Evolutionary conservation across 2,329 filamentous ascomycete genomes (phyloP), one percentile per base, ranked within the genome.

Genomic region (Monilinia laxa): DNA sequence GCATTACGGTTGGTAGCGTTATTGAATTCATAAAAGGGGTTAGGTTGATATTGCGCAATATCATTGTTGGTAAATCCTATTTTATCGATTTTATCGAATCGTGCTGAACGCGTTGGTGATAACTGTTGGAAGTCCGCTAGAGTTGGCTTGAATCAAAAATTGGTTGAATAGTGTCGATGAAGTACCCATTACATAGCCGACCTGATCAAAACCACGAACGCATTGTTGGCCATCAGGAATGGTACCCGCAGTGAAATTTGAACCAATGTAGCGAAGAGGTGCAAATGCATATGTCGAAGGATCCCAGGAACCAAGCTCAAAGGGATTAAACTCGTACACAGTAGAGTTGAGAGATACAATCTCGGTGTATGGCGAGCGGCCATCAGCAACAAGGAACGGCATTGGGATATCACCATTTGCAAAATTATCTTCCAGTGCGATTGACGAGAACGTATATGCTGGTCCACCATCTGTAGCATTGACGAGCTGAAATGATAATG

Each of bases 131-230:
- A 84, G 75, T 35, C 79, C 77, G 28, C 78, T 77, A 12, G 76
- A 77, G 70, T 91, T 84, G 65, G 94, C 80, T 14, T 86, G 79
- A 3, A 93, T 81, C 23, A 96, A 79, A 73, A 91, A 85, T 73
- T 87, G 82, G 79, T 96, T 97, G 83, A 97, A 97, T 2, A 97
- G 82, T 0, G 90, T 90, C 1, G 89, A 92, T 28, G 89, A 92
- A 0, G 93, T 96, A 62, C 93, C 93, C 86, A 96, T 92, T 35
- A 96, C 81, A 75, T 86, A 97, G 9, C 91, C 91, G 31, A 85
- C 85, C 72, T 93, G 93, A 78, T 97, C 93, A 70, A 93, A 93
- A 0, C 93, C 93, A 10, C 84, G 81, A 20, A 96, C 83, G 74
- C 93, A 97, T 38, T 79, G 76, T 54, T 84, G 83, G 65, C 82